Evolutionary conservation across 441 rosid species (phyloP).

Genomic region (Dalechampia spathulata): DNA sequence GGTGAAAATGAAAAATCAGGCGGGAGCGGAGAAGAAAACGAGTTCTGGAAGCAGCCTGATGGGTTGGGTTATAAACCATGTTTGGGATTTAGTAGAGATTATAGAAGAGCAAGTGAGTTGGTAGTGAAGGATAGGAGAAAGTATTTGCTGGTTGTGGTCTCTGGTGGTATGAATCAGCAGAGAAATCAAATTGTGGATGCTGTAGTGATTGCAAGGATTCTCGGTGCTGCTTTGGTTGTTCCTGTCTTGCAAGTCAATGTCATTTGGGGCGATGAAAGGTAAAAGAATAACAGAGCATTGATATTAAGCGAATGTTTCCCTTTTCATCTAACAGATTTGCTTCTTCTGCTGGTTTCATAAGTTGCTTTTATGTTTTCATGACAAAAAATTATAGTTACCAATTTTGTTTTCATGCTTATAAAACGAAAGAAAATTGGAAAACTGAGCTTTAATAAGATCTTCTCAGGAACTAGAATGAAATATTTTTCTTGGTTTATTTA

Average conservation of each 20-base stretch:
- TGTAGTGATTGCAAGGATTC: conserved; percentile 88
- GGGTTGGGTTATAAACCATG: conserved; percentile 89
- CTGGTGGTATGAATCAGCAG: conserved; percentile 97
- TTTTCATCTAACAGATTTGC: neutral
- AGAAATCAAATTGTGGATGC: conserved; percentile 98
- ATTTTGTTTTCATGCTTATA: neutral
- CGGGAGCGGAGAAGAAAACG: conserved; percentile 21
- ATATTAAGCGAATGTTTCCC: neutral
- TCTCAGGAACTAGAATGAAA: no score
- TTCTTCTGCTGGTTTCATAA: neutral
- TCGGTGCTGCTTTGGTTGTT: conserved; percentile 91
- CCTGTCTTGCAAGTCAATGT: conserved; percentile 90
- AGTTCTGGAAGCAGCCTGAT: conserved; percentile 91
- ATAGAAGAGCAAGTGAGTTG: conserved; percentile 36
- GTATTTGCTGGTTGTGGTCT: conserved; percentile 77
- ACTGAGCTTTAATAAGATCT: no score
- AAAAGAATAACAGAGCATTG: neutral
- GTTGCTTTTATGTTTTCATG: conserved; percentile 2
- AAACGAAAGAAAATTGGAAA: conserved; percentile 1
- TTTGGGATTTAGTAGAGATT: conserved; percentile 44
- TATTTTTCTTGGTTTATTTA: neutral
- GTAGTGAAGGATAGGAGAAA: conserved; percentile 42
- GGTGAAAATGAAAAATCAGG: conserved; percentile 12
- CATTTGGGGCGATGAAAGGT: conserved; percentile 99
- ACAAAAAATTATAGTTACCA: neutral